Evolutionary conservation across 306 rosid species (phyloP).

Genomic region (Pueraria montana): DNA sequence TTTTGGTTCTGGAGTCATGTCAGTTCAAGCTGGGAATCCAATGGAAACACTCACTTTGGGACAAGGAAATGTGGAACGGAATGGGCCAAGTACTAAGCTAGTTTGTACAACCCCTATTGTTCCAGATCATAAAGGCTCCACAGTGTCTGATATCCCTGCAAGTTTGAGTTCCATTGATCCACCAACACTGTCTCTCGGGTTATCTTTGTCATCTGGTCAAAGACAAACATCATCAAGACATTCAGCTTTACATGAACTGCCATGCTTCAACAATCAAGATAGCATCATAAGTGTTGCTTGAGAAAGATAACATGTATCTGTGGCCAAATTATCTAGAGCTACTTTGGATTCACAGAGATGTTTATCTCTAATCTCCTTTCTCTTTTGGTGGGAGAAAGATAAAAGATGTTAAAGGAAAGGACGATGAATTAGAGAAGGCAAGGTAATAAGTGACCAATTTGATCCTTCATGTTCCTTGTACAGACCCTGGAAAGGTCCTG

Average conservation of each 20-base stretch:
- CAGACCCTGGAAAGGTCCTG: slow-evolving; percentile 59
- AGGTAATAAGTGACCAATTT: slow-evolving; percentile 52
- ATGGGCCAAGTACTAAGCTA: slow-evolving; percentile 46
- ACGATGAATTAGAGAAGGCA: slow-evolving; percentile 35
- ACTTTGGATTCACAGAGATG: slow-evolving; percentile 41
- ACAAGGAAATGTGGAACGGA: slow-evolving; percentile 52
- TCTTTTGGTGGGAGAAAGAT: slow-evolving; percentile 18
- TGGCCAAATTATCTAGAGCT: slow-evolving; percentile 46
- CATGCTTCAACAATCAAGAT: slow-evolving; percentile 70
- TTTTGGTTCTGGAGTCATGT: slow-evolving; percentile 47
- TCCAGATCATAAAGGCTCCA: slow-evolving; percentile 46
- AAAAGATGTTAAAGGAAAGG: slow-evolving; percentile 27
- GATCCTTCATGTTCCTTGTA: slow-evolving; percentile 55
- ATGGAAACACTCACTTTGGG: slow-evolving; percentile 53
- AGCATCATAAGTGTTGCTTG: slow-evolving; percentile 69
- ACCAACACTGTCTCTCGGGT: slow-evolving; percentile 64
- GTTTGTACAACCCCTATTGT: slow-evolving; percentile 47
- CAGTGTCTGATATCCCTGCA: slow-evolving; percentile 47
- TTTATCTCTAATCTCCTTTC: slow-evolving; percentile 12
- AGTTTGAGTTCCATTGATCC: slow-evolving; percentile 56
- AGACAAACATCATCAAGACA: slow-evolving; percentile 61
- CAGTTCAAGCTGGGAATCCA: slow-evolving; percentile 58
- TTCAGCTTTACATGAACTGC: slow-evolving; percentile 59
- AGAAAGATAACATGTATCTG: slow-evolving; percentile 40
- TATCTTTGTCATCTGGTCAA: slow-evolving; percentile 65